Percentiles rank a stretch among this genome's conserved stretches.
Conservation (phyloP, 805 yeast genomes). For the Candida taoyuanica region DNA sequence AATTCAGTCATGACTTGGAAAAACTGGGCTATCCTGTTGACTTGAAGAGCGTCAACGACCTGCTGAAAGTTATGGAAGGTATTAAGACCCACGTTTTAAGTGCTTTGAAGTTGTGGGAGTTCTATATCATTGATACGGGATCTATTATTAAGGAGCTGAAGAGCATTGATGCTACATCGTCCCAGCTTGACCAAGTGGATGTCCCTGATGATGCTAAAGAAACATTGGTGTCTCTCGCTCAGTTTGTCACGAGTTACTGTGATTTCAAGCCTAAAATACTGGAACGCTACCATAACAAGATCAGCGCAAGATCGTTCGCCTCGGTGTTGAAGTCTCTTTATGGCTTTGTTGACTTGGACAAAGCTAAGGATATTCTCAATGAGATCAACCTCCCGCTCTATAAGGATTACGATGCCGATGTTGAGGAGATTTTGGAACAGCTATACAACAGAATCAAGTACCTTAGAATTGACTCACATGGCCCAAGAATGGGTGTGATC, state of each 20-base stretch:
- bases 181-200: slow-evolving; percentile 28
- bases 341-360: slow-evolving; percentile 24
- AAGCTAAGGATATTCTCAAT: slow-evolving; percentile 55
- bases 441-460: slow-evolving; percentile 72
- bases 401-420: slow-evolving; percentile 69
- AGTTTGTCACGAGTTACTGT: slow-evolving; percentile 42
- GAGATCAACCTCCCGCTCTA: slow-evolving; percentile 75
- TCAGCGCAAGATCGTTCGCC: slow-evolving; percentile 49
- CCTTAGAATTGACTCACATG: slow-evolving; percentile 70
- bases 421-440: slow-evolving; percentile 59
- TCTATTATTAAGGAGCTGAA: slow-evolving; percentile 37
- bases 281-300: slow-evolving; percentile 44
- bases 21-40: slow-evolving; percentile 58
- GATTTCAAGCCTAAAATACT: slow-evolving; percentile 36
- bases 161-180: slow-evolving; percentile 14
- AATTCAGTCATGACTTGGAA: slow-evolving; percentile 56
- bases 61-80: slow-evolving; percentile 60
- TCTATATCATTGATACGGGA: slow-evolving; percentile 63
- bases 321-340: slow-evolving; percentile 41
- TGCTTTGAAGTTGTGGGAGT: slow-evolving; percentile 78
- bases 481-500: slow-evolving; percentile 74
- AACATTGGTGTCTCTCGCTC: slow-evolving; percentile 41
- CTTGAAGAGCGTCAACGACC: slow-evolving; percentile 47
- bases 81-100: slow-evolving; percentile 64
- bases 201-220: slow-evolving; percentile 42